A percentile compares a stretch with the other conserved stretches of the same genome.
phyloP scores from a whole-genome alignment of 371 early-diverging fungal species.

The Mortierella sp. region DNA sequence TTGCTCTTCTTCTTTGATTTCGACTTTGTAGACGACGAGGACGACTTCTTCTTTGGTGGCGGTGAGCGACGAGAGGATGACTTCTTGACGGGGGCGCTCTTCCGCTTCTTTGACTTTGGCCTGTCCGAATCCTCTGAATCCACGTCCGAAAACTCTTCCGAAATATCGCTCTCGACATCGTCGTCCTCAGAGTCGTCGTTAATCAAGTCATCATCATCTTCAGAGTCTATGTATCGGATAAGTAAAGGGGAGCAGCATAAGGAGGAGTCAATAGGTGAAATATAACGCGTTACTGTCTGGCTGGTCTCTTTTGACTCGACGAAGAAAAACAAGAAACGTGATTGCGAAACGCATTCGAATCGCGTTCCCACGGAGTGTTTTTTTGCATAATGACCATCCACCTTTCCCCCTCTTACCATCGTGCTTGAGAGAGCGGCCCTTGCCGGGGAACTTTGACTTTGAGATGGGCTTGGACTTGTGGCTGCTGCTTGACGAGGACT shows the following conservation, averaged over 20 bases:
- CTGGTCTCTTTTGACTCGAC: background rate
- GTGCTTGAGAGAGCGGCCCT: conserved; percentile 36
- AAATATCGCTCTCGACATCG: conserved; percentile 30
- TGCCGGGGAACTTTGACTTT: conserved; percentile 54
- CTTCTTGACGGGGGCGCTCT: conserved; percentile 28
- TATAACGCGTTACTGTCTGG: background rate
- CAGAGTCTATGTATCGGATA: conserved; percentile 13
- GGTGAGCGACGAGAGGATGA: conserved; percentile 35
- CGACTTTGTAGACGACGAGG: conserved; percentile 42
- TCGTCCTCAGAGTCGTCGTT: conserved; percentile 48
- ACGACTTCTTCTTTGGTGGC: conserved; percentile 50
- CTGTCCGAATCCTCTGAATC: conserved; percentile 54
- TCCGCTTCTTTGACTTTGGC: conserved; percentile 33
- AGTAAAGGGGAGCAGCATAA: background rate
- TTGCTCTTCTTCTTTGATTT: conserved; percentile 51
- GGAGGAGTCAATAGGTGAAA: background rate
- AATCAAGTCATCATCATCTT: conserved; percentile 40
- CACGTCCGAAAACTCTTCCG: conserved; percentile 54
- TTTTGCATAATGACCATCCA: background rate
- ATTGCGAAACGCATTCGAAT: background rate
- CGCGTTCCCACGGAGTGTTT: background rate
- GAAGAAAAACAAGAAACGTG: background rate
- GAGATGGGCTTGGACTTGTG: conserved; percentile 21
- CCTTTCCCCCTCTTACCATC: conserved; percentile 6
- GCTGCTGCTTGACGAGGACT: conserved; percentile 21